Conservation (phyloP, 192 early-diverging fungal species). For the Coemansia brasiliensis region DNA sequence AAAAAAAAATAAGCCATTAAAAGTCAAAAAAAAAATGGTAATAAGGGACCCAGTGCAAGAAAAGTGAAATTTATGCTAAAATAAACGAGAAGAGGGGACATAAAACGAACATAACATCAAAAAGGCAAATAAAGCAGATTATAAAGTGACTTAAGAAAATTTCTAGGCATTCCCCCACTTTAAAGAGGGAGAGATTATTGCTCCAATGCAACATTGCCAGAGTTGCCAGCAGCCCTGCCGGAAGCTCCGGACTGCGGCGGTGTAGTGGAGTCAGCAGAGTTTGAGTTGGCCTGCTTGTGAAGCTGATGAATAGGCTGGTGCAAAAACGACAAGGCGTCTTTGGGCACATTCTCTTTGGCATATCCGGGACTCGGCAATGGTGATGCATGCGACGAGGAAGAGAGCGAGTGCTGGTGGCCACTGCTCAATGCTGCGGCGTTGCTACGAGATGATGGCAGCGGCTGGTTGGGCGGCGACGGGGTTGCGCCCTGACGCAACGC, state of each 20-base stretch:
- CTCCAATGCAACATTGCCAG: slow-evolving; percentile 35
- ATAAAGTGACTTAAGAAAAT: too few relatives aligned
- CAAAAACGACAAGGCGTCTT: slow-evolving; percentile 51
- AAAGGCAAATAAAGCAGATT: too few relatives aligned
- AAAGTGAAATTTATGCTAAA: too few relatives aligned
- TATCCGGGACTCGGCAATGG: slow-evolving; percentile 41
- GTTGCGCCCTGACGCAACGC: slow-evolving; percentile 19
- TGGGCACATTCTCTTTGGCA: slow-evolving; percentile 31
- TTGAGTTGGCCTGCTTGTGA: slow-evolving; percentile 38
- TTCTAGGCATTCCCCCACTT: background rate
- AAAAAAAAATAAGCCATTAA: slow-evolving; percentile 1
- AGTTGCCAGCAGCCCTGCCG: slow-evolving; percentile 13
- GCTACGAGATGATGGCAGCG: slow-evolving; percentile 10
- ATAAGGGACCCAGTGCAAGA: too few relatives aligned
- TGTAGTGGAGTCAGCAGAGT: slow-evolving; percentile 18
- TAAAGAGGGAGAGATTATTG: too few relatives aligned
- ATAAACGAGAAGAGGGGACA: too few relatives aligned
- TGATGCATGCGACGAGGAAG: slow-evolving; percentile 44
- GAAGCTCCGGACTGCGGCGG: slow-evolving; percentile 25
- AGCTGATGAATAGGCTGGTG: slow-evolving; percentile 54
- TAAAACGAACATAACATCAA: too few relatives aligned
- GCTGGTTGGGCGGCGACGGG: slow-evolving; percentile 35
- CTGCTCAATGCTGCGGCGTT: slow-evolving; percentile 8
- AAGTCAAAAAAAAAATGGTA: too few relatives aligned
- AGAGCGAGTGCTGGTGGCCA: slow-evolving; percentile 29